A percentile compares a stretch with the other conserved stretches of the same genome.
Conservation (phyloP, 176 grass and related monocot species). For the Aegilops bicornis region DNA sequence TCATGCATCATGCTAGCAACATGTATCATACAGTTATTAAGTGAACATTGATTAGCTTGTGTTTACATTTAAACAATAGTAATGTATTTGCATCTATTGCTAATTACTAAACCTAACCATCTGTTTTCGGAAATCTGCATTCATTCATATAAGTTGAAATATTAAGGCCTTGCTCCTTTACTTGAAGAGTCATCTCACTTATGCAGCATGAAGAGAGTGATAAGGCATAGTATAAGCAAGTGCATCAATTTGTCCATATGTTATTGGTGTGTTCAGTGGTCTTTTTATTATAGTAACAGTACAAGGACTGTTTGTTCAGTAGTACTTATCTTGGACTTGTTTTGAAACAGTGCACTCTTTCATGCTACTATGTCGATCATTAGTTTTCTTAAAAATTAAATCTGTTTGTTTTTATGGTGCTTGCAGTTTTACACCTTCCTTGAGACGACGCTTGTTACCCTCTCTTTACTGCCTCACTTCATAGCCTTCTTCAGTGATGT, state of each 20-base stretch:
- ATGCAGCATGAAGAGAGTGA: background rate
- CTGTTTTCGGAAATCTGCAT: background rate
- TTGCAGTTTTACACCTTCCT: constrained; percentile 98
- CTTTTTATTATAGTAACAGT: background rate
- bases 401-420: constrained; percentile 5
- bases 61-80: background rate
- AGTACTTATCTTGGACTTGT: background rate
- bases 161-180: background rate
- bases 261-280: background rate
- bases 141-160: background rate
- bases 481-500: constrained; percentile 93
- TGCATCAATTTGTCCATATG: background rate
- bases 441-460: constrained; percentile 81
- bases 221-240: background rate
- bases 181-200: constrained; percentile 6
- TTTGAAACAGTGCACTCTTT: background rate
- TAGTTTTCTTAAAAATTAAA: background rate
- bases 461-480: constrained; percentile 83
- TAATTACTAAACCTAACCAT: background rate
- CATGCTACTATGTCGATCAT: background rate
- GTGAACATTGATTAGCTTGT: background rate
- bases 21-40: background rate
- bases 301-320: background rate
- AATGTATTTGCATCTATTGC: background rate
- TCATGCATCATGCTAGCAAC: background rate